Evolutionary conservation across 345 rosid genomes (phyloP).

Genomic region (Pugionium dolabratum): DNA sequence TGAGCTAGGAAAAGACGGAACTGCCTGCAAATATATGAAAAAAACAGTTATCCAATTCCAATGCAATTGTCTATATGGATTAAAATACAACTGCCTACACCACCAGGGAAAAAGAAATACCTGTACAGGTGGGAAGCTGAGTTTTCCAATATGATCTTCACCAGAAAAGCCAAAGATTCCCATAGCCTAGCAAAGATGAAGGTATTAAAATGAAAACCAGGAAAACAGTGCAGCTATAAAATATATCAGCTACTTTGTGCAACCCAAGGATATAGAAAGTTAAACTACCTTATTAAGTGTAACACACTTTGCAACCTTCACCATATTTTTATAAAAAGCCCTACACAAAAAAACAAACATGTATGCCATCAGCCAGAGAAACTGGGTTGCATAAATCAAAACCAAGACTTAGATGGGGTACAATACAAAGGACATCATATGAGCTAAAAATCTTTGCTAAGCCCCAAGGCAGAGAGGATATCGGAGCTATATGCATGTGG

Average conservation of each 20-base stretch:
- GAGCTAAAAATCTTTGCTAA: too few species aligned
- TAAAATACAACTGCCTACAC: too few species aligned
- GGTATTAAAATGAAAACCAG: constrained; percentile 18
- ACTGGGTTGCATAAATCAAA: not conserved
- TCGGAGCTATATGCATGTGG: too few species aligned
- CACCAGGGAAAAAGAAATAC: constrained; percentile 43
- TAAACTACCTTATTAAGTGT: constrained; percentile 71
- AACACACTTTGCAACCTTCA: constrained; percentile 82
- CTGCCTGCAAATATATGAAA: constrained; percentile 61
- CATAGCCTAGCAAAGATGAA: constrained; percentile 49
- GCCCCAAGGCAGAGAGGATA: too few species aligned
- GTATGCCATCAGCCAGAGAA: constrained; percentile 11
- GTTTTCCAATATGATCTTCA: constrained; percentile 94
- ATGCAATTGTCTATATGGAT: too few species aligned
- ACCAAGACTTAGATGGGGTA: not conserved
- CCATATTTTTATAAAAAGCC: constrained; percentile 89
- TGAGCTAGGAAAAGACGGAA: constrained; percentile 90
- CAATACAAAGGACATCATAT: too few species aligned
- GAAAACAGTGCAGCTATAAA: not conserved
- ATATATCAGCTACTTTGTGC: constrained; percentile 9
- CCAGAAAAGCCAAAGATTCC: constrained; percentile 93
- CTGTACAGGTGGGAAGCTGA: constrained; percentile 93
- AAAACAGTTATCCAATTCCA: not conserved
- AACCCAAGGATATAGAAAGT: not conserved
- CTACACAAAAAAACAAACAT: constrained; percentile 40